phyloP scores from a whole-genome alignment of 2,329 filamentous ascomycete genomes.

The Neonectria coccinea region DNA sequence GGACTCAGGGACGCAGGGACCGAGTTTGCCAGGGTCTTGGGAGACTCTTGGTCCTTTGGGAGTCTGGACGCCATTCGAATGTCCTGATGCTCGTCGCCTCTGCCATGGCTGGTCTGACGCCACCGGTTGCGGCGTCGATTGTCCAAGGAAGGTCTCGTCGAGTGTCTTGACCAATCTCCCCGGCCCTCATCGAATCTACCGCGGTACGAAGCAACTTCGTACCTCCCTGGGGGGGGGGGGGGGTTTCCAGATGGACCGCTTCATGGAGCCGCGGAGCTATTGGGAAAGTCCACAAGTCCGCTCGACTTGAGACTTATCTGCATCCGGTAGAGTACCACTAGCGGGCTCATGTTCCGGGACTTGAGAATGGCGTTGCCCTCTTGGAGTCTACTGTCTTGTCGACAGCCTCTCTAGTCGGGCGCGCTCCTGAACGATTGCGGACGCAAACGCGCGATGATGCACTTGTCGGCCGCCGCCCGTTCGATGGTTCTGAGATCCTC shows the following conservation, averaged over 20 bases:
- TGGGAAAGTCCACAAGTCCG: neutral
- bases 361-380: conserved; percentile 1
- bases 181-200: neutral
- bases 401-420: neutral
- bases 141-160: conserved; percentile 2
- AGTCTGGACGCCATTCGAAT: conserved; percentile 6
- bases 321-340: conserved; percentile 24
- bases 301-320: neutral
- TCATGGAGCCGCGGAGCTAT: neutral
- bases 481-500: neutral
- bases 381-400: conserved; percentile 1
- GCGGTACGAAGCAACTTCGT: neutral
- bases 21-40: neutral
- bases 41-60: neutral
- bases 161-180: conserved; percentile 3
- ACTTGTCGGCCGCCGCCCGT: conserved; percentile 1
- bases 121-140: conserved; percentile 8
- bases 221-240: conserved; percentile 4
- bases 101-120: conserved; percentile 9
- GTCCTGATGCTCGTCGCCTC: neutral
- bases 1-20: conserved; percentile 3
- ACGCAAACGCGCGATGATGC: neutral
- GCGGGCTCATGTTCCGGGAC: conserved; percentile 21
- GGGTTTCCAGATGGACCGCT: conserved; percentile 1
- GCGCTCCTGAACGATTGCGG: conserved; percentile 3